Evolutionary conservation across 2,329 filamentous ascomycete species (phyloP).

Genomic region (Botrytis porri): DNA sequence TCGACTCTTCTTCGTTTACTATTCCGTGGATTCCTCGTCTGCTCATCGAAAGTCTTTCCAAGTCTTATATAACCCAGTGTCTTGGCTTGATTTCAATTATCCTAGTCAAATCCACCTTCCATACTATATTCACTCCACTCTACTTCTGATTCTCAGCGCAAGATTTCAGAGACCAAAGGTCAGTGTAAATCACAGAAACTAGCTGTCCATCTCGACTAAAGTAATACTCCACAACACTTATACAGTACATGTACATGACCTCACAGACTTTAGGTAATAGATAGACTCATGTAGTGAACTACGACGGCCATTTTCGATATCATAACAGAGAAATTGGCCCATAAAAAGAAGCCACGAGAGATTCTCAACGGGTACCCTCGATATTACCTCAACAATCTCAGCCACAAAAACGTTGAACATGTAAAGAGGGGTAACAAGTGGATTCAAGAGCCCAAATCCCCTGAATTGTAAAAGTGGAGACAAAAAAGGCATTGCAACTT

Average conservation of each 20-base stretch:
- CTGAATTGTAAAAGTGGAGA: neutral
- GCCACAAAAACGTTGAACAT: neutral
- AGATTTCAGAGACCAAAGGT: neutral
- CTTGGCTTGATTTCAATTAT: neutral
- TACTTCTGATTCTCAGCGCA: neutral
- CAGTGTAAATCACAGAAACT: neutral
- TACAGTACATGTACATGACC: neutral
- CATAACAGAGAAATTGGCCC: neutral
- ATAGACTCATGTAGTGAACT: neutral
- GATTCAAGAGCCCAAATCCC: rapidly evolving
- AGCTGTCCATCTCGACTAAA: neutral
- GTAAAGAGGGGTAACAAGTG: neutral
- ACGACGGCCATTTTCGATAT: neutral
- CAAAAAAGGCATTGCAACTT: neutral
- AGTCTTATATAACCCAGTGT: neutral
- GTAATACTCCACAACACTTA: neutral
- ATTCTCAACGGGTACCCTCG: neutral
- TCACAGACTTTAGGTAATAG: neutral
- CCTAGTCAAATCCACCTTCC: neutral
- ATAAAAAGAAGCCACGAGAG: neutral
- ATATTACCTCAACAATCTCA: neutral
- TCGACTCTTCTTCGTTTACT: neutral
- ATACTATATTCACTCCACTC: neutral
- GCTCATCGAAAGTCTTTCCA: neutral
- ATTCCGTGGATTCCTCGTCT: neutral